phyloP scores from a whole-genome alignment of 176 grass and related monocot genomes.

The Aechmea fasciata region DNA sequence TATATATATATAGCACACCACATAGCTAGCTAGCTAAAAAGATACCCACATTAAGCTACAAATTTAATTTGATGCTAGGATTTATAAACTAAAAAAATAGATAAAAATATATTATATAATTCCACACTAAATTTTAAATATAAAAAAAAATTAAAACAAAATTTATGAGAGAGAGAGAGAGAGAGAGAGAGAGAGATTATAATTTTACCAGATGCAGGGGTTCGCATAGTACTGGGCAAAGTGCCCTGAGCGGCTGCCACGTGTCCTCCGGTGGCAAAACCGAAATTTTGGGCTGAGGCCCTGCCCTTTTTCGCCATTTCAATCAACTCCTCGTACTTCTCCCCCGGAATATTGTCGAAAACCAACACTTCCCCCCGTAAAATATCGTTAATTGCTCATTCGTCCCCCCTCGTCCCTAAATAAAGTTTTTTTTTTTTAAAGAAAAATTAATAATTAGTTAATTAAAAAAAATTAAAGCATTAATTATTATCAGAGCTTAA shows the following conservation, averaged over 20 bases:
- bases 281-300: background rate
- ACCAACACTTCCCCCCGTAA: conserved; percentile 8
- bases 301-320: conserved; percentile 11
- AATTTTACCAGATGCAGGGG: conserved; percentile 10
- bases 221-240: background rate
- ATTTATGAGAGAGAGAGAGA: background rate
- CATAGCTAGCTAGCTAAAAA: no score
- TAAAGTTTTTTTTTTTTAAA: background rate
- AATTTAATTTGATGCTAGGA: no score
- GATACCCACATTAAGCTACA: no score
- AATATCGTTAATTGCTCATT: conserved; percentile 13
- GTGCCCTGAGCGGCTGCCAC: background rate
- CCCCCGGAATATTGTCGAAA: conserved; percentile 2
- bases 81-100: no score
- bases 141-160: background rate
- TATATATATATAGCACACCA: no score
- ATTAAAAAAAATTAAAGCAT: no score
- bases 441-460: no score
- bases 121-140: background rate
- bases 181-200: background rate
- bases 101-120: background rate
- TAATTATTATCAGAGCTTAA: no score
- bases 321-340: conserved; percentile 1
- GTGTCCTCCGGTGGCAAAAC: background rate
- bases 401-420: background rate